Evolutionary conservation across 208 protist species (phyloP), one percentile per base, ranked within the genome.

Genomic region (Leishmania gerbilli): DNA sequence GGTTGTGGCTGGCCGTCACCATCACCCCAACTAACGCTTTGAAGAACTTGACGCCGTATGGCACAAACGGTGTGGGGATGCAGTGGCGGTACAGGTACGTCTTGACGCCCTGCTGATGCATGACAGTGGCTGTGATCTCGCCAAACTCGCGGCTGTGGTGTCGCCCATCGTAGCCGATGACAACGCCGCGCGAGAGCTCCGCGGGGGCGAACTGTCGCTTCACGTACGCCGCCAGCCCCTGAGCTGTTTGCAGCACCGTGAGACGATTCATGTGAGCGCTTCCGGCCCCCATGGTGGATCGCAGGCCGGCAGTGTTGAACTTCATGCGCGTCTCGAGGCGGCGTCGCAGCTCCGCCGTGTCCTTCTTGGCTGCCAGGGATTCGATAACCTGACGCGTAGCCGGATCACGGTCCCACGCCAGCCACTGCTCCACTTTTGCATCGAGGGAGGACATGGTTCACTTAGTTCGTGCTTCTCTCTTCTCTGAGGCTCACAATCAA

Each of bases 1-100:
- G 98, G 90, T 99, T 99, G 91, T 99, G 99, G 71, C 96, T 99
- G 37, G 99, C 99, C n/a, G 99, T 99, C 51, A 99, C 94, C 98
- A 99, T 99, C 42, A 99, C 90, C 45, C 99, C 99, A 27, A 91
- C 96, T 6, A 93, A 71, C 40, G 88, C 91, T 74, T 82, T 79
- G 69, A 88, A 85, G 47, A 90, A 77, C 19, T 77, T 83, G 21
- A 98, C 86, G 37, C 88, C 87, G 71, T 93, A 98, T 21, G 96
- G 90, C 51, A 99, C 98, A 82, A 98, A 97, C 21, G 98, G 98
- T 17, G 99, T 99, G 45, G 95, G 89, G 27, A 95, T 89, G n/a
- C 98, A 86, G 60, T 80, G 68, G 55, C 71, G 53, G 87, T 95
- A 99, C 49, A 99, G 86, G 85, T 95, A 93, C 0, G 99, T 98